phyloP scores from a whole-genome alignment of 192 early-diverging fungal species.

The Spizellomyces punctatus region DNA sequence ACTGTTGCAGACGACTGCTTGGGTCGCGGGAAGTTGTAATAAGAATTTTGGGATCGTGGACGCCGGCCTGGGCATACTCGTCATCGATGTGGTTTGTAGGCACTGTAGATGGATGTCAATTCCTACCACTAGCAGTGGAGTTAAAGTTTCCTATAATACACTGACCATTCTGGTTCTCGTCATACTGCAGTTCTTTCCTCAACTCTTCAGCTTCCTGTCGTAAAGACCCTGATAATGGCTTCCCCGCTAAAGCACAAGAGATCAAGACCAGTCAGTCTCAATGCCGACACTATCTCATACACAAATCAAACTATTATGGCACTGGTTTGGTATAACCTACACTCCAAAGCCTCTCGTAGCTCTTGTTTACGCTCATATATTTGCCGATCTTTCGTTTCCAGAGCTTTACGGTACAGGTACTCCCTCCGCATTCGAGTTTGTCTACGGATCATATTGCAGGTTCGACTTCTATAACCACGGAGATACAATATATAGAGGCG shows the following conservation, averaged over 20 bases:
- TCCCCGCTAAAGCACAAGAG: conserved; percentile 64
- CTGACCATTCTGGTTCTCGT: conserved; percentile 81
- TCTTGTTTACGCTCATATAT: conserved; percentile 94
- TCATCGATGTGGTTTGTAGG: conserved; percentile 89
- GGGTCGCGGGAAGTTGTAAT: conserved; percentile 97
- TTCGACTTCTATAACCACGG: background rate
- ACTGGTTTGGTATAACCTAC: conserved; percentile 36
- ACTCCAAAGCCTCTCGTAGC: conserved; percentile 87
- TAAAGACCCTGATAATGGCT: conserved; percentile 84
- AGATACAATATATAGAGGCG: too few relatives aligned
- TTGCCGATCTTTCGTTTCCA: conserved; percentile 88
- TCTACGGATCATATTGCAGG: conserved; percentile 69
- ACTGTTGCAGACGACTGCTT: conserved; percentile 88
- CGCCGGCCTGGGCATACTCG: conserved; percentile 93
- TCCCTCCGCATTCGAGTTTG: conserved; percentile 88
- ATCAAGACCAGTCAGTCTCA: background rate
- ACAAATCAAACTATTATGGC: background rate
- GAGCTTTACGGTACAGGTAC: conserved; percentile 95
- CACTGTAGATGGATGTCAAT: conserved; percentile 32
- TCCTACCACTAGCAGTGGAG: background rate
- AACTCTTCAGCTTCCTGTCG: conserved; percentile 73
- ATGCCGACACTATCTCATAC: background rate
- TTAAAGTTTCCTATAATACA: background rate
- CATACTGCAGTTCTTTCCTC: conserved; percentile 79
- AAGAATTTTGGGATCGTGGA: conserved; percentile 92